Base-by-base conservation (phyloP, 495 filamentous ascomycete genomes). In the Xylaria acuta region DNA sequence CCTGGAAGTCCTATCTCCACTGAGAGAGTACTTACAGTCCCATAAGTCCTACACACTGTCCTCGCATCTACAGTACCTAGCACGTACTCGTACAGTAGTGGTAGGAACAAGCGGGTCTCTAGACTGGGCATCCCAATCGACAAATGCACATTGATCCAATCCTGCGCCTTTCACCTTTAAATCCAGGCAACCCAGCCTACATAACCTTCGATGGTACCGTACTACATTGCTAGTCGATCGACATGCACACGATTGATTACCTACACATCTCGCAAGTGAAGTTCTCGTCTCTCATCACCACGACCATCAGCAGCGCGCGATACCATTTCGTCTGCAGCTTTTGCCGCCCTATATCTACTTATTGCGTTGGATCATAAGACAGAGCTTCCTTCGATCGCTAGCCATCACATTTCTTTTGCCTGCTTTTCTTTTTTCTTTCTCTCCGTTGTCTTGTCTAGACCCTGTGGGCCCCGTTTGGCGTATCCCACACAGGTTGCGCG, bases 401-500 rank as follows among this genome's bases (percentile, higher is more conserved):
- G 49, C 34, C 47, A 56, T 22, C 27, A 1, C 51, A 40, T 38
- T 56, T 66, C 45, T 16, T 27, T 30, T 69, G 5, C 0, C 11
- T 53, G 20, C 9, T 22, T 34, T 41, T 43, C 53, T 40, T 38
- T 58, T 22, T 22, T 25, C 40, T 22, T 22, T 8, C 11, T 34
- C 11, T 9, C 47, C 20, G n/a, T 25, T 16, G 27, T 40, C 47
- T 67, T 43, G 45, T 67, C 34, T 36, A 16, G 63, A 34, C 25
- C 38, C 34, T 5, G 32, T 27, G 18, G 58, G 7, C 11, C 58
- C n/a, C 18, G 40, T 34, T n/a, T 65, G 14, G 41, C 41, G 49
- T 49, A 65, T 32, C 60, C n/a, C 60, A 49, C 63, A 14, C 41
- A 49, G 32, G 22, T 34, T 38, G 63, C 63, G 36, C 62, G 59